Evolutionary conservation across 1,284 basidiomycete species (phyloP), one percentile per base, ranked within the genome.

Genomic region (Limonomyces culmigenus): DNA sequence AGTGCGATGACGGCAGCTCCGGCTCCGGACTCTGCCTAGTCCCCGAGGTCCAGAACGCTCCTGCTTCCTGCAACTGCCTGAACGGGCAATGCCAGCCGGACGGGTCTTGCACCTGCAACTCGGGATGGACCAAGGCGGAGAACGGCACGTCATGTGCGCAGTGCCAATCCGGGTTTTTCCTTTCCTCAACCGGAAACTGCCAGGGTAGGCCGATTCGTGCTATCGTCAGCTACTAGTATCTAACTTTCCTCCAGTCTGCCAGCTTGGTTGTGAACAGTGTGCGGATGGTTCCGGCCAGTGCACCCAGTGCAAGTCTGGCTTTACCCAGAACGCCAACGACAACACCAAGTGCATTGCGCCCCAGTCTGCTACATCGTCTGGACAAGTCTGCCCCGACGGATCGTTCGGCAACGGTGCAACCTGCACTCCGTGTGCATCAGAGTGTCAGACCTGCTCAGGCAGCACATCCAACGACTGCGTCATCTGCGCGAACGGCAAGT

Each of bases 1-100:
- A 63, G 12, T 88, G 85, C 48, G 77, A 85, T 43, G 71, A 81
- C 19, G 84, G 84, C 5, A 73, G 80, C 30, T 65, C 71, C 0
- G 83, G 85, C 0, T 65, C 68, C 0, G 84, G 84, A 0, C 58
- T 59, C 35, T 88, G 84, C 49, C 60, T 83, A 39, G 52, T 56
- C 10, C 51, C 67, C 2, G 50, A 55, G 4, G 58, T 70, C 20
- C 47, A 50, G 31, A 70, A 71, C 42, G 58, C 63, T 3, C 68
- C 76, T 1, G 62, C 69, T 34, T 66, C 62, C 3, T 88, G 84
- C 53, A 77, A 80, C 45, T 88, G 84, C 47, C 42, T 74, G 35
- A 87, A 87, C 44, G 84, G 84, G 1, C 51, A 69, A 34, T 88
- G 84, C 50, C 64, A 63, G 1, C 47, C 63, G 1, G 65, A 70